Percentiles rank a stretch among this genome's conserved stretches.
These are phyloP conservation scores for Backusella morwellensis DNA, from an alignment of 192 early-diverging fungal genomes.

Conservation along the genomic window DNA sequence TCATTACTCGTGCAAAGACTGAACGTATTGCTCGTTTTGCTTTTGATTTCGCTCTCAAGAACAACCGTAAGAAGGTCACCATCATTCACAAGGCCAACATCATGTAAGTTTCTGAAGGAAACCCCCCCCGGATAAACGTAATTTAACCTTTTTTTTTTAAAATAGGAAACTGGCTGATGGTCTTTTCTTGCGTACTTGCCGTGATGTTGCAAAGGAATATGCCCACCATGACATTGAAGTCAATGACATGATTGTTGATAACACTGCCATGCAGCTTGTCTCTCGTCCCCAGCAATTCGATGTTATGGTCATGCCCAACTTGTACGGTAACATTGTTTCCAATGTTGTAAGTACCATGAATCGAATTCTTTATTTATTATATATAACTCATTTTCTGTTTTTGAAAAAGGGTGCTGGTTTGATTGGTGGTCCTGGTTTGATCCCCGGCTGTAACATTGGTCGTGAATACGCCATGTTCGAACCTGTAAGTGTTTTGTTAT, in stretches of 20 bases:
- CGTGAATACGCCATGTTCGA: slow-evolving; percentile 97
- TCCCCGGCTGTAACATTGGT: slow-evolving; percentile 98
- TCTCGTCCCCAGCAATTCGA: slow-evolving; percentile 97
- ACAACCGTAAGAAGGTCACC: slow-evolving; percentile 97
- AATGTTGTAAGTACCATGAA: slow-evolving; percentile 63
- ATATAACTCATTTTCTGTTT: neutral
- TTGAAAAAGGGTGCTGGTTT: slow-evolving; percentile 77
- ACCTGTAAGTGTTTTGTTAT: slow-evolving; percentile 55
- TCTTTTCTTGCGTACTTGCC: slow-evolving; percentile 95
- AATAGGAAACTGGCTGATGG: slow-evolving; percentile 94
- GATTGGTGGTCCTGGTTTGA: slow-evolving; percentile 93
- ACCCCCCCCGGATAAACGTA: neutral
- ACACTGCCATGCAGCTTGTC: slow-evolving; percentile 99
- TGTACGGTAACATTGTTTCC: slow-evolving; percentile 99
- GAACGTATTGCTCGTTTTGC: slow-evolving; percentile 99
- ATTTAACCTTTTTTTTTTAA: neutral
- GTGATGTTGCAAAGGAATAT: slow-evolving; percentile 94
- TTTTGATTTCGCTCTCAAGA: slow-evolving; percentile 98
- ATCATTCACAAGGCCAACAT: slow-evolving; percentile 99
- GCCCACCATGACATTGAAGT: slow-evolving; percentile 85
- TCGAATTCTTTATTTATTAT: neutral
- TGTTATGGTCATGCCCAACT: slow-evolving; percentile 99
- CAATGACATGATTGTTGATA: slow-evolving; percentile 99
- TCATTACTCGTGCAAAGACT: slow-evolving; percentile 94
- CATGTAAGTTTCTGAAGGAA: slow-evolving; percentile 60